These are phyloP conservation scores for Mixia osmundae DNA, from an alignment of 1,284 basidiomycete genomes.

Conservation along the genomic window DNA sequence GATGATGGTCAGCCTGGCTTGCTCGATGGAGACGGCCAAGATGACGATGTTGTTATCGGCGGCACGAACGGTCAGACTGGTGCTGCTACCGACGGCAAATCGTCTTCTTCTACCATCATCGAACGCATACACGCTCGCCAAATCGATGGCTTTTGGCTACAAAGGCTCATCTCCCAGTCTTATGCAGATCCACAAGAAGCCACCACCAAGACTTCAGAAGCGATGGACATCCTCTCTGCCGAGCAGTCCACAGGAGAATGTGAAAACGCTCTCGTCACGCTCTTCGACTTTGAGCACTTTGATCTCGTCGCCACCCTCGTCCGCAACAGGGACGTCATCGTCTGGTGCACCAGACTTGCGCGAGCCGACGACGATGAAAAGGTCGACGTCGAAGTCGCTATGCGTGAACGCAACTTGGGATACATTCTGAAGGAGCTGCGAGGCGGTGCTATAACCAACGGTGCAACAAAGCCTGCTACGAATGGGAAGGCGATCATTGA, in stretches of 20 bases:
- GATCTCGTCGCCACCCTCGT: conserved; percentile 73
- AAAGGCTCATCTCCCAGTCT: conserved; percentile 68
- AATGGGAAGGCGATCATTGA: conserved; percentile 39
- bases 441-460: conserved; percentile 28
- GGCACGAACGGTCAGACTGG: conserved; percentile 25
- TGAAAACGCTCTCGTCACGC: conserved; percentile 90
- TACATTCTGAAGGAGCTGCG: conserved; percentile 75
- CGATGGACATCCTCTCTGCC: conserved; percentile 61
- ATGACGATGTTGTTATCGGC: conserved; percentile 35
- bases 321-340: conserved; percentile 85
- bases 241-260: conserved; percentile 77
- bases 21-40: conserved; percentile 27
- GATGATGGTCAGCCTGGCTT: conserved; percentile 20
- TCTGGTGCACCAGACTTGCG: conserved; percentile 95
- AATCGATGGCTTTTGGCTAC: conserved; percentile 96
- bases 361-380: conserved; percentile 71
- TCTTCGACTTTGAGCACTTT: conserved; percentile 96
- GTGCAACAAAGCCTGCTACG: conserved; percentile 31
- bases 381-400: conserved; percentile 86
- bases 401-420: conserved; percentile 88
- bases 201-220: conserved; percentile 65
- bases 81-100: conserved; percentile 27
- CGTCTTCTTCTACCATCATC: conserved; percentile 31
- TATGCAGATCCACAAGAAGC: conserved; percentile 89
- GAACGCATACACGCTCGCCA: conserved; percentile 51